Evolutionary conservation across 1,284 basidiomycete species (phyloP), one percentile per base, ranked within the genome.

Genomic region (Neonothopanus nambi): DNA sequence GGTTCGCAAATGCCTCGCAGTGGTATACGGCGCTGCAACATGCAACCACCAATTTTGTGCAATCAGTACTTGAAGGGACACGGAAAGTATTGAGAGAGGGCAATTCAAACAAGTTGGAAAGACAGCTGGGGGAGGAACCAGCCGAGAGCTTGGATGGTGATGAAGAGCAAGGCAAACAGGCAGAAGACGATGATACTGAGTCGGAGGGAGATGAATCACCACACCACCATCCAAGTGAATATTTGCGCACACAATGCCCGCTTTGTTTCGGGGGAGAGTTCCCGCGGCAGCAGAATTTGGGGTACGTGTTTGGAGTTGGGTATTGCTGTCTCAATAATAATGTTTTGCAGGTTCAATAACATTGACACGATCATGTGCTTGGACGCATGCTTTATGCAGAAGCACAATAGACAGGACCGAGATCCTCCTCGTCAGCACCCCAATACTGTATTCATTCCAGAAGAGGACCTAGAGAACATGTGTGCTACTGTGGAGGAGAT

Each of bases 401-500:
- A 57, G 36, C 36, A 56, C n/a, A 55, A 57, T 41, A 56, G 36
- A 12, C 47, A 51, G 8, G 24, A 5, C n/a, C 38, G 15, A 0
- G 59, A 60, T 17, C 55, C 55, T 5, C 39, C 33, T 0, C 44
- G 42, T 3, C 9, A 48, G 26, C 12, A 56, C 59, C 17, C 51
- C 20, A 2, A 26, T 48, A 21, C 26, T 21, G 1, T 65, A 56
- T 56, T 68, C 44, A 45, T 68, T 48, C 60, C 65, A 20, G 38
- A 54, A 46, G 30, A 1, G 13, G 33, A 0, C 11, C 43, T 5
- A 48, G 57, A 36, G 54, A 57, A n/a, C 41, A 41, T n/a, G n/a
- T n/a, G n/a, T n/a, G n/a, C n/a, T 5, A 39, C 49, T 20, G 55
- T 60, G 9, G 49, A 57, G 9, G n/a, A 24, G 1, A 36, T 57